Evolutionary conservation across 148 eudicot genomes (phyloP), one percentile per base, ranked within the genome.

Genomic region (Heliosperma pusillum): DNA sequence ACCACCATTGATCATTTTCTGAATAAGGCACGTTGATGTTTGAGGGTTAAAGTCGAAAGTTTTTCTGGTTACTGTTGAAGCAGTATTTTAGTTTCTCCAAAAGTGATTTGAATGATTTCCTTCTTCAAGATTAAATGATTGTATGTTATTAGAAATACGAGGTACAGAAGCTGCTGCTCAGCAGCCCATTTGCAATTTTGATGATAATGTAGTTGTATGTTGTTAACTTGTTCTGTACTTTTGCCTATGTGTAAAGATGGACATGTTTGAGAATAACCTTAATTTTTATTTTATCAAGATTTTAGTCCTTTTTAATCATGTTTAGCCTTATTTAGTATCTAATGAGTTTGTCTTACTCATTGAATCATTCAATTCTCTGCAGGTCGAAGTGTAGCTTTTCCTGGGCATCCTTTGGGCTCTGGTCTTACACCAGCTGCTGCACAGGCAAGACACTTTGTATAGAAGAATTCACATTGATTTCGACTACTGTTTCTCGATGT

Each of bases 371-470:
- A 24, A 82, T 26, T 52, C 40, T 27, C 12, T 53, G 73, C 84
- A 96, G 99, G 99, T 75, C 81, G 97, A 79, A 96, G 99, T 81
- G 99, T 96, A 72, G 92, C 99, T 88, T 96, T 96, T 76, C 99
- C 99, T 73, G 99, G 99, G 62, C 97, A 92, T 84, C 90, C 99
- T 80, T 83, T 96, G 86, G 99, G 99, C 57, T 87, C 90, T 79
- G 99, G 99, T 80, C 83, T 96, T 65, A 89, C 93, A 52, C 79
- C 87, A 74, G 81, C 88, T 71, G 97, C 97, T 86, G 97, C 99
- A 53, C 88, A 96, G 97, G 99, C 91, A 90, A 89, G 97, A 80
- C 74, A 78, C 66, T 66, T 76, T 74, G 58, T 75, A 71, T 73
- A 82, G 79, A 79, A 78, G 81, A 81, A 65, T 71, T 81, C 71